Conservation (phyloP, 345 rosid genomes). For the Abelmoschus esculentus region DNA sequence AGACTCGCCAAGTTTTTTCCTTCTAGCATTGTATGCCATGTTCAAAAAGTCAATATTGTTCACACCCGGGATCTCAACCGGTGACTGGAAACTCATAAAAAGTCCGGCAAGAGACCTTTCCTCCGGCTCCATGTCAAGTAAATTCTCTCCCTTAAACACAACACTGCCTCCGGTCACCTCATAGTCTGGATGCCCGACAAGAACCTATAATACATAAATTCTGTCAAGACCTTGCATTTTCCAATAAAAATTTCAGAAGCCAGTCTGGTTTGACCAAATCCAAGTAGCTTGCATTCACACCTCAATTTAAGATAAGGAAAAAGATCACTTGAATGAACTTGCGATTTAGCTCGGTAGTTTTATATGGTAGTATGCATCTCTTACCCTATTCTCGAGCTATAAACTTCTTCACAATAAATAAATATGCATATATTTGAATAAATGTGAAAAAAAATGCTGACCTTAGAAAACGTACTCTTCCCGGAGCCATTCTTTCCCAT, state of each 20-base stretch:
- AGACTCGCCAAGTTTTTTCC: slow-evolving; percentile 60
- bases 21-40: slow-evolving; percentile 93
- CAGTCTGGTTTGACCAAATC: neutral
- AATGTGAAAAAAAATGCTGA: slow-evolving; percentile 4
- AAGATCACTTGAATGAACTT: neutral
- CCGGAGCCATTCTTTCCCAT: slow-evolving; percentile 99
- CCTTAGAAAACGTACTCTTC: slow-evolving; percentile 95
- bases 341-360: neutral
- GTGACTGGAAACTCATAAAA: slow-evolving; percentile 91
- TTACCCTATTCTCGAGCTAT: neutral
- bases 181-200: slow-evolving; percentile 93
- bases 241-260: neutral
- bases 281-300: neutral
- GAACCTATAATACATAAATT: slow-evolving; percentile 44
- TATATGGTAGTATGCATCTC: neutral
- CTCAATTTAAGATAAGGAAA: neutral
- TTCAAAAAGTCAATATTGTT: slow-evolving; percentile 82
- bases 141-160: slow-evolving; percentile 65
- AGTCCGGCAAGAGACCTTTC: slow-evolving; percentile 93
- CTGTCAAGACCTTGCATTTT: neutral
- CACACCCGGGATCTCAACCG: slow-evolving; percentile 92
- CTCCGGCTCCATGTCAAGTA: slow-evolving; percentile 93
- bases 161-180: slow-evolving; percentile 87
- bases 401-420: neutral
- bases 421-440: neutral